Evolutionary conservation across 176 grass and related monocot species (phyloP).

Genomic region (Paspalum notatum): DNA sequence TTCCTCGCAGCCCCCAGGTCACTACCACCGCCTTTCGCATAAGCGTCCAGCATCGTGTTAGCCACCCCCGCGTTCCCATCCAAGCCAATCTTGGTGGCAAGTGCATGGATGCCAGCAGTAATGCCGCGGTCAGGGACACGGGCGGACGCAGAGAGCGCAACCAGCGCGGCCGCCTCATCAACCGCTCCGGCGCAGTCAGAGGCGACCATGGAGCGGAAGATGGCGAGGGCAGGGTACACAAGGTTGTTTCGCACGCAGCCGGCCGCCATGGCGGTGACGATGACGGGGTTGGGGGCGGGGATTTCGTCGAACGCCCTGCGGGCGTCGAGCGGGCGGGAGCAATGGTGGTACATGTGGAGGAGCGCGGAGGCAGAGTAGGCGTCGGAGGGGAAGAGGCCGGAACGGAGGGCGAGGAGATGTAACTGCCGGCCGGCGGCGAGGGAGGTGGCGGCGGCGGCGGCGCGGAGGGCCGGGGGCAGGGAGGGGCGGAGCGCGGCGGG

Average conservation of each 20-base stretch:
- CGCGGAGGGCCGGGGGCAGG: constrained; percentile 59
- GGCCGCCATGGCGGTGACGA: constrained; percentile 71
- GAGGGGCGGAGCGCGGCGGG: constrained; percentile 56
- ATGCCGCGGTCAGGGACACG: constrained; percentile 43
- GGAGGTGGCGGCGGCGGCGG: constrained; percentile 53
- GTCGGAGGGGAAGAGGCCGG: constrained; percentile 67
- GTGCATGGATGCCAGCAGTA: constrained; percentile 52
- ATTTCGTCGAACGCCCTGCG: constrained; percentile 80
- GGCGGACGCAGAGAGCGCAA: constrained; percentile 64
- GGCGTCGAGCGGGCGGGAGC: constrained; percentile 61
- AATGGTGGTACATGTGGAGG: constrained; percentile 82
- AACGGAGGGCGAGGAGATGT: constrained; percentile 62
- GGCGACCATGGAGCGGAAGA: constrained; percentile 62
- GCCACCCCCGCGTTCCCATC: constrained; percentile 51
- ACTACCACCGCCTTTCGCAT: constrained; percentile 64
- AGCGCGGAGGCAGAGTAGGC: constrained; percentile 69
- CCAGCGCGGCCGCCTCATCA: constrained; percentile 60
- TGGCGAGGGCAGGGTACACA: constrained; percentile 35
- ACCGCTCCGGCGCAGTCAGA: constrained; percentile 39
- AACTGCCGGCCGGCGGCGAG: constrained; percentile 73
- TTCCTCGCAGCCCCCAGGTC: constrained; percentile 58
- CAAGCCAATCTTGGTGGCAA: constrained; percentile 61
- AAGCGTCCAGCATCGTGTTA: constrained; percentile 78
- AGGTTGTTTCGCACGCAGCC: constrained; percentile 71
- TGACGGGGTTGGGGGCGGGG: constrained; percentile 54